These are phyloP conservation scores for Musa beccarii DNA, from an alignment of 176 grass and related monocot species.

Conservation along the genomic window DNA sequence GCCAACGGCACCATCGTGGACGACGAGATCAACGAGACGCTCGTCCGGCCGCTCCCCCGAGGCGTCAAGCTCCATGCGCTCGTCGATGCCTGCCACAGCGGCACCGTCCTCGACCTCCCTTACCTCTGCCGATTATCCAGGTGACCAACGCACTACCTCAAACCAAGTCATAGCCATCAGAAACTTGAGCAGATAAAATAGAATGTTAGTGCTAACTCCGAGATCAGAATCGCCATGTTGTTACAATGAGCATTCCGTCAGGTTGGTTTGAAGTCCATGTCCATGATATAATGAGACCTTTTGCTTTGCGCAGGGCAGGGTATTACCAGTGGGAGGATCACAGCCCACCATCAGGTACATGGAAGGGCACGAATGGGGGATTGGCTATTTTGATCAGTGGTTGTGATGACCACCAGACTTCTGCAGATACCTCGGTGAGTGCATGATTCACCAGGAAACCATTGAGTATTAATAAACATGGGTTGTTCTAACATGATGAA, in stretches of 20 bases:
- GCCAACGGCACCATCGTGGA: conserved; percentile 46
- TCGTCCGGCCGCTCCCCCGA: conserved; percentile 51
- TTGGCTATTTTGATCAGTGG: conserved; percentile 84
- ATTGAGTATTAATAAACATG: no score
- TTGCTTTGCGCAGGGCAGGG: conserved; percentile 31
- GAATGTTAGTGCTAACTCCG: no score
- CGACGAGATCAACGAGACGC: conserved; percentile 57
- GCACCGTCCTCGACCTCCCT: conserved; percentile 73
- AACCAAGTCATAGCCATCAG: no score
- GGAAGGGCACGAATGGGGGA: conserved; percentile 52
- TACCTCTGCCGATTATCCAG: conserved; percentile 81
- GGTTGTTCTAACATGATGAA: no score
- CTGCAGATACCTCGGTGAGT: conserved; percentile 54
- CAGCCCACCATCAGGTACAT: conserved; percentile 17
- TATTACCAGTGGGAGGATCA: conserved; percentile 81
- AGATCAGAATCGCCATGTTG: no score
- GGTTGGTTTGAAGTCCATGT: no score
- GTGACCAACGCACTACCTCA: neutral
- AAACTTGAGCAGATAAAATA: no score
- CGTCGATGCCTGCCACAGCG: conserved; percentile 85
- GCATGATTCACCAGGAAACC: no score
- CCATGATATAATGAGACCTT: no score
- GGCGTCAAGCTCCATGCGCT: conserved; percentile 70
- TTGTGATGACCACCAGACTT: conserved; percentile 71
- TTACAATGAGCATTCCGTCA: no score